A percentile compares a stretch with the other conserved stretches of the same genome.
Evolutionary conservation across 345 rosid species (phyloP).

Genomic region (Corymbia maculata): DNA sequence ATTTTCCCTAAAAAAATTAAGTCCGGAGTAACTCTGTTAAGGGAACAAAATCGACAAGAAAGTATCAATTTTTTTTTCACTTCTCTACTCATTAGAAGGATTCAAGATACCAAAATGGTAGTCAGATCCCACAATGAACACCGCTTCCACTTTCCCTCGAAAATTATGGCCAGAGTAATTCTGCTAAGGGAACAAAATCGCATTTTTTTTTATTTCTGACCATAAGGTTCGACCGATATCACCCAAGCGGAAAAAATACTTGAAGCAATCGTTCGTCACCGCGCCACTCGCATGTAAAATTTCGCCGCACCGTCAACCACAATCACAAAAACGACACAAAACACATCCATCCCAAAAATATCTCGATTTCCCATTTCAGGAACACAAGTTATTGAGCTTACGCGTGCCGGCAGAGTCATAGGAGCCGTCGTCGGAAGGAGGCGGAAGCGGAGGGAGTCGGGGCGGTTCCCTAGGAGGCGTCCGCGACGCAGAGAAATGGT

Average conservation of each 20-base stretch:
- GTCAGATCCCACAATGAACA: no score
- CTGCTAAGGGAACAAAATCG: no score
- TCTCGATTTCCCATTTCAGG: neutral
- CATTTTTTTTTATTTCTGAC: neutral
- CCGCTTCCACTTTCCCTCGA: no score
- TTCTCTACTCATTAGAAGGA: no score
- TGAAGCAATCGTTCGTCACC: neutral
- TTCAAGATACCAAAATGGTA: no score
- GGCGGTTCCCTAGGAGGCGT: neutral
- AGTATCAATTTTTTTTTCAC: neutral
- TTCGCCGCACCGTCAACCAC: neutral
- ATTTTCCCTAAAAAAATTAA: no score
- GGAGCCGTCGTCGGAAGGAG: neutral
- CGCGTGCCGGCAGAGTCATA: neutral
- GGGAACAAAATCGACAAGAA: neutral
- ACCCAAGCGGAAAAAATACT: neutral
- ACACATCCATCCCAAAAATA: neutral
- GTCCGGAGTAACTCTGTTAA: no score
- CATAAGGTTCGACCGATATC: neutral
- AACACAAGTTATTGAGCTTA: neutral
- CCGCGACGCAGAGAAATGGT: neutral
- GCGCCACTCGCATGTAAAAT: neutral
- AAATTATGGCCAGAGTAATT: no score
- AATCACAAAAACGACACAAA: neutral
- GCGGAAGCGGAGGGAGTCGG: neutral